Conservation (phyloP, 345 rosid genomes). For the Brassica cretica region DNA sequence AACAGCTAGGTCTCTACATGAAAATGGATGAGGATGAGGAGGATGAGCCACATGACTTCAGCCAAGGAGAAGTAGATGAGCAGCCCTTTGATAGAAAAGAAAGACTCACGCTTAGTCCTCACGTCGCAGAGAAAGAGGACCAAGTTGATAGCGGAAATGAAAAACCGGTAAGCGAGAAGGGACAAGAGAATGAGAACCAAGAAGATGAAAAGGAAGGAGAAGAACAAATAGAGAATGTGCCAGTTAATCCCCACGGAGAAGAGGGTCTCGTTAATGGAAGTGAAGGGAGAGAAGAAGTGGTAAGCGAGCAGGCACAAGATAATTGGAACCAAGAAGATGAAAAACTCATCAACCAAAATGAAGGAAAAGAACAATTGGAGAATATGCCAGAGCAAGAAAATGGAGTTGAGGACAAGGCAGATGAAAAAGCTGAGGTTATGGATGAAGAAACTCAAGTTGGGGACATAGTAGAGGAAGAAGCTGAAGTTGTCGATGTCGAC, state of each 20-base stretch:
- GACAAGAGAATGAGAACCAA: constrained; percentile 8
- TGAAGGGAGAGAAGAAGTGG: constrained; percentile 2
- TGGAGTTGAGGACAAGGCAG: constrained; percentile 2
- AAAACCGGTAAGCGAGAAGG: background rate
- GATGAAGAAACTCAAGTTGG: background rate
- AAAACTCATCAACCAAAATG: constrained; percentile 5
- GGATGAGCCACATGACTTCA: constrained; percentile 44
- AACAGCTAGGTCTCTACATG: constrained; percentile 79
- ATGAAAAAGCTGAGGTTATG: background rate
- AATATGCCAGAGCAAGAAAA: constrained; percentile 16
- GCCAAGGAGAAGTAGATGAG: constrained; percentile 32
- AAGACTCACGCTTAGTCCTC: constrained; percentile 4
- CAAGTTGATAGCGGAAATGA: background rate
- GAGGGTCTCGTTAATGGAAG: constrained; percentile 8
- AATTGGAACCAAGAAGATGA: background rate
- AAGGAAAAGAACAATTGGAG: background rate
- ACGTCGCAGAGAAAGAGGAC: background rate
- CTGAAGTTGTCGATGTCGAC: background rate
- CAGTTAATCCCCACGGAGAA: constrained; percentile 1
- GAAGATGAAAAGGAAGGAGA: constrained; percentile 19
- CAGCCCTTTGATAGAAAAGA: constrained; percentile 7
- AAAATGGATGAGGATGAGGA: constrained; percentile 70
- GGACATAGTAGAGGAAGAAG: background rate
- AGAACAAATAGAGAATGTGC: constrained; percentile 5
- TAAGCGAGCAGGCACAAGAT: constrained; percentile 11